A percentile compares a stretch with the other conserved stretches of the same genome.
These are phyloP conservation scores for Psilocybe azurescens DNA, from an alignment of 768 basidiomycete species.

Conservation along the genomic window DNA sequence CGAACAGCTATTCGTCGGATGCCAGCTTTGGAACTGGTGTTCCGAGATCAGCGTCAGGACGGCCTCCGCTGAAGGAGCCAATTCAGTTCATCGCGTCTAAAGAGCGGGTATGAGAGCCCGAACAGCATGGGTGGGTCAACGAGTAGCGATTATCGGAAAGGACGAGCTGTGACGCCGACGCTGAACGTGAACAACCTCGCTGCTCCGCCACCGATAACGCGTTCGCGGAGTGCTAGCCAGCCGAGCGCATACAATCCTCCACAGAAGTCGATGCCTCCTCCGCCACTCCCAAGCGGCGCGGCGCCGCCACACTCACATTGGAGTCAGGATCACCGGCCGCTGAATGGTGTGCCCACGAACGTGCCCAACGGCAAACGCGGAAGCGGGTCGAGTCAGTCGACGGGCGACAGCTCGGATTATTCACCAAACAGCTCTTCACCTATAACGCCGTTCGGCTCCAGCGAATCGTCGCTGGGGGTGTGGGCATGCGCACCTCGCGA, in stretches of 20 bases:
- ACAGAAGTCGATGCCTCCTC: conserved; percentile 55
- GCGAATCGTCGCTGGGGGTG: conserved; percentile 77
- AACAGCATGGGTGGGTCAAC: conserved; percentile 19
- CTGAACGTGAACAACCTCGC: conserved; percentile 26
- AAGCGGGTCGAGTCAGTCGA: conserved; percentile 85
- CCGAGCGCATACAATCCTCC: conserved; percentile 74
- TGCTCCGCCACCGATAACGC: conserved; percentile 42
- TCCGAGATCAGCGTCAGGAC: conserved; percentile 29
- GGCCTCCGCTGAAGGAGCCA: conserved; percentile 68
- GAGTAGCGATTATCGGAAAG: conserved; percentile 39
- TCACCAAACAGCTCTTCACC: conserved; percentile 88
- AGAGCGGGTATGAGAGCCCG: conserved; percentile 53
- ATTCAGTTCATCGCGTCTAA: conserved; percentile 69
- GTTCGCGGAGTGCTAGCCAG: conserved; percentile 82
- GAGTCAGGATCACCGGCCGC: conserved; percentile 32
- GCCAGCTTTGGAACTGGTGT: conserved; percentile 40
- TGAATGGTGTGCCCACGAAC: conserved; percentile 36
- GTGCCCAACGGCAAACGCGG: conserved; percentile 69
- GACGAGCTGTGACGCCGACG: conserved; percentile 39
- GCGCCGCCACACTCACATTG: conserved; percentile 41
- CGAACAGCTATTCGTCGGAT: conserved; percentile 50
- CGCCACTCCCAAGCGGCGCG: conserved; percentile 47
- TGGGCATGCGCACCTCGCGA: conserved; percentile 57
- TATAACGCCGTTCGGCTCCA: conserved; percentile 89
- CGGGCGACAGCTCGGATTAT: conserved; percentile 81